These are phyloP conservation scores for Puccinia hordei DNA, from an alignment of 1,284 basidiomycete species.

Conservation along the genomic window DNA sequence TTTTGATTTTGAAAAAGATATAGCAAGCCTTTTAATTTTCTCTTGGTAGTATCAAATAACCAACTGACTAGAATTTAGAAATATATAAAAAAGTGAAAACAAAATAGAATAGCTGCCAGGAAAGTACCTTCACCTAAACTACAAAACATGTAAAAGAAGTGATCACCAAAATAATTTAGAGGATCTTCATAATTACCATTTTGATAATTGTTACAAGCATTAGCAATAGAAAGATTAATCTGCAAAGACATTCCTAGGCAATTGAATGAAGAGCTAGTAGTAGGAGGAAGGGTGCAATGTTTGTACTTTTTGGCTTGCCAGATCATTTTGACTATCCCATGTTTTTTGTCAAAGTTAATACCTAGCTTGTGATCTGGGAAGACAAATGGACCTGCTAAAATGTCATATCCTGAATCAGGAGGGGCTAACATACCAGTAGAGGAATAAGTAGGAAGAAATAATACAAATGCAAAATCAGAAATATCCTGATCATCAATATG, in stretches of 20 bases:
- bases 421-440: not conserved
- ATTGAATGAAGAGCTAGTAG: not conserved
- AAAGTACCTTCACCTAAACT: not conserved
- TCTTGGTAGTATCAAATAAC: too few species aligned
- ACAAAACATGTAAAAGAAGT: constrained; percentile 9
- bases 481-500: not conserved
- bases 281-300: not conserved
- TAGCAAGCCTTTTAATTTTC: too few species aligned
- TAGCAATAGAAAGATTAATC: not conserved
- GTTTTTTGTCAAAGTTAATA: not conserved
- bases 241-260: not conserved
- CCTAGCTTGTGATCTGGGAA: not conserved
- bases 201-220: not conserved
- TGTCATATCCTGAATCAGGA: not conserved
- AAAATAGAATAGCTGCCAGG: not conserved
- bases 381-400: not conserved
- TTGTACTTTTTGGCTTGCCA: not conserved
- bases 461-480: constrained; percentile 7
- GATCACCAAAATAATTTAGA: constrained; percentile 3
- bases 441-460: not conserved
- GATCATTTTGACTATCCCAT: not conserved
- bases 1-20: too few species aligned
- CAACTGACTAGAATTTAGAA: not conserved
- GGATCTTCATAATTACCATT: not conserved
- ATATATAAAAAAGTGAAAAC: not conserved